Evolutionary conservation across 2,329 filamentous ascomycete species (phyloP).

Genomic region (Cordyceps pruinosa): DNA sequence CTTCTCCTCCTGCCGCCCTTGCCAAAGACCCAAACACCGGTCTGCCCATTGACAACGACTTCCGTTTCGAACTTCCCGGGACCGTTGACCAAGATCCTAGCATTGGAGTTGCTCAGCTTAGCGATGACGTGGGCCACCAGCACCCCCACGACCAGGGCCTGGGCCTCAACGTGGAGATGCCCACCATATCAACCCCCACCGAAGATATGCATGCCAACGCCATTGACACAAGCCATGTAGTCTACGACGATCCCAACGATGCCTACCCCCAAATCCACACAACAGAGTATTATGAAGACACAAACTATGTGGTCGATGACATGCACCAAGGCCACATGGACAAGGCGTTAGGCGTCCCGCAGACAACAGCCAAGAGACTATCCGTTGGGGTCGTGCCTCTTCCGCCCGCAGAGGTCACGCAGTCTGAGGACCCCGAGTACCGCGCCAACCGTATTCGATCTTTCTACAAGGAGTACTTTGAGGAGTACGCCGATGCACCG

Average conservation of each 20-base stretch:
- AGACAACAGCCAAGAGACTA: constrained; percentile 49
- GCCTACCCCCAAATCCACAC: constrained; percentile 22
- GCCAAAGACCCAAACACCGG: constrained; percentile 22
- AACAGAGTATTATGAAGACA: constrained; percentile 28
- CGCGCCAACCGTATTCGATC: constrained; percentile 94
- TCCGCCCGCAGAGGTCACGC: constrained; percentile 72
- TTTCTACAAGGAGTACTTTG: constrained; percentile 99
- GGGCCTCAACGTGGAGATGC: constrained; percentile 30
- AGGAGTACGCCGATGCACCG: constrained; percentile 59
- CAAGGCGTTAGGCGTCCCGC: constrained; percentile 46
- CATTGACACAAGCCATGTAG: constrained; percentile 12
- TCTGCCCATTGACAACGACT: constrained; percentile 15
- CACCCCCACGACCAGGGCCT: constrained; percentile 25
- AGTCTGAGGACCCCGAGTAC: constrained; percentile 84
- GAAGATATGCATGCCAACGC: constrained; percentile 16
- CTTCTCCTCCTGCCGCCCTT: constrained; percentile 24
- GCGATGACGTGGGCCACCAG: constrained; percentile 17
- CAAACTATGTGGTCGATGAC: constrained; percentile 21
- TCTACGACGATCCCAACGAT: constrained; percentile 15
- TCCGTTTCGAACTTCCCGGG: constrained; percentile 14
- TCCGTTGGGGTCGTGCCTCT: constrained; percentile 74
- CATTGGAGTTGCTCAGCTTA: constrained; percentile 16
- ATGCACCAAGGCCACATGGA: constrained; percentile 17
- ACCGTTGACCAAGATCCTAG: constrained; percentile 5
- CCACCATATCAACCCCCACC: constrained; percentile 19